Evolutionary conservation across 306 rosid genomes (phyloP).

Genomic region (Albizia julibrissin): DNA sequence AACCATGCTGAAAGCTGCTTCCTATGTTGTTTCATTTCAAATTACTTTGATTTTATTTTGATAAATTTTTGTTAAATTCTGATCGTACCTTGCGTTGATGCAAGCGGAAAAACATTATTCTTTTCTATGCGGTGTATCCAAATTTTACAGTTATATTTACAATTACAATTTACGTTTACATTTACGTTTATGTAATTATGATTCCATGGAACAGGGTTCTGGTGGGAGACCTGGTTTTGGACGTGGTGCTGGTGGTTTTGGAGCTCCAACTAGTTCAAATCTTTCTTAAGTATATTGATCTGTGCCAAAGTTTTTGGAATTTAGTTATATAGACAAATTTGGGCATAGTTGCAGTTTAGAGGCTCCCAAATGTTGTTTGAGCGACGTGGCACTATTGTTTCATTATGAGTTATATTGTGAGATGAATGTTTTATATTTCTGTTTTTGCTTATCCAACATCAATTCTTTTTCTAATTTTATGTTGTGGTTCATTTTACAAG

Average conservation of each 20-base stretch:
- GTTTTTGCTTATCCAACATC: not conserved
- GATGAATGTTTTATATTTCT: not conserved
- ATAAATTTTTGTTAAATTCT: not conserved
- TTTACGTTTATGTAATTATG: too few relatives aligned
- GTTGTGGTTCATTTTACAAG: too few relatives aligned
- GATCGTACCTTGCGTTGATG: not conserved
- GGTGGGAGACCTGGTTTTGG: conserved; percentile 77
- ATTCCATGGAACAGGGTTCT: conserved; percentile 46
- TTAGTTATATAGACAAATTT: conserved; percentile 7
- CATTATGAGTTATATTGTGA: not conserved
- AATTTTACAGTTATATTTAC: too few relatives aligned
- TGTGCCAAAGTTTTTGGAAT: conserved; percentile 15
- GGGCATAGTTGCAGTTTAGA: conserved; percentile 14
- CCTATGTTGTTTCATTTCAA: not conserved
- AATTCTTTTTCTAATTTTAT: too few relatives aligned
- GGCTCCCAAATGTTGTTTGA: conserved; percentile 32
- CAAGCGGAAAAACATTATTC: too few relatives aligned
- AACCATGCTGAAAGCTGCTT: not conserved
- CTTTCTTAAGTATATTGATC: conserved; percentile 31
- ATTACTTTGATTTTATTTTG: not conserved
- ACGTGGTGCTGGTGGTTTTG: conserved; percentile 69
- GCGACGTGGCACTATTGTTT: not conserved
- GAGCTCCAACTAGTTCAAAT: conserved; percentile 56
- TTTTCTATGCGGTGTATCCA: not conserved
- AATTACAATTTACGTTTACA: not conserved